phyloP scores from a whole-genome alignment of 768 basidiomycete species.

The Candolleomyces aberdarensis region DNA sequence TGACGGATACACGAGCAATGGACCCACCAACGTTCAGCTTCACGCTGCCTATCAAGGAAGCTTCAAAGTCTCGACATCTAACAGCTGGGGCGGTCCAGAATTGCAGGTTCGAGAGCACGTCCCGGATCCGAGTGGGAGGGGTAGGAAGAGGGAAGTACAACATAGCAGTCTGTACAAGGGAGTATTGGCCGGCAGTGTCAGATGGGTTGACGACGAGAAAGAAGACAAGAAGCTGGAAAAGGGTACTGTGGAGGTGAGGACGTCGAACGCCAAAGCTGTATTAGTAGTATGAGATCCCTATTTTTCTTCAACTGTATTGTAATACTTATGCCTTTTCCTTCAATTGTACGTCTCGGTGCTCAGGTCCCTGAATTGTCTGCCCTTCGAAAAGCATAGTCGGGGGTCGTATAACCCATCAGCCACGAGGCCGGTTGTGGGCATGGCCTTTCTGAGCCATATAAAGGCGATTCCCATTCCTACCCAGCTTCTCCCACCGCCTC shows the following conservation, averaged over 20 bases:
- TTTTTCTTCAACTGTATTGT: neutral
- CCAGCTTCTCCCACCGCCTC: neutral
- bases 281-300: neutral
- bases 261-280: constrained; percentile 1
- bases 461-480: neutral
- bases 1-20: constrained; percentile 29
- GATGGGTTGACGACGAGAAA: neutral
- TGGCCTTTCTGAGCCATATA: no score
- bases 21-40: constrained; percentile 28
- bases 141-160: neutral
- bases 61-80: constrained; percentile 20
- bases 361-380: no score
- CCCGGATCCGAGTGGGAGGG: neutral
- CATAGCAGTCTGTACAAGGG: neutral
- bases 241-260: neutral
- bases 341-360: no score
- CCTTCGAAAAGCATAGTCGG: no score
- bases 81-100: neutral
- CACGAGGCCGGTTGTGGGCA: no score
- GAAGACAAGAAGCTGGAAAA: neutral
- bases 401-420: no score
- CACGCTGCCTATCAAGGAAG: constrained; percentile 37
- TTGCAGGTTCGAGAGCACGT: neutral
- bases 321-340: neutral
- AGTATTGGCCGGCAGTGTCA: neutral